phyloP scores from a whole-genome alignment of 2,329 filamentous ascomycete species.

The Ceratocystis ficicola region DNA sequence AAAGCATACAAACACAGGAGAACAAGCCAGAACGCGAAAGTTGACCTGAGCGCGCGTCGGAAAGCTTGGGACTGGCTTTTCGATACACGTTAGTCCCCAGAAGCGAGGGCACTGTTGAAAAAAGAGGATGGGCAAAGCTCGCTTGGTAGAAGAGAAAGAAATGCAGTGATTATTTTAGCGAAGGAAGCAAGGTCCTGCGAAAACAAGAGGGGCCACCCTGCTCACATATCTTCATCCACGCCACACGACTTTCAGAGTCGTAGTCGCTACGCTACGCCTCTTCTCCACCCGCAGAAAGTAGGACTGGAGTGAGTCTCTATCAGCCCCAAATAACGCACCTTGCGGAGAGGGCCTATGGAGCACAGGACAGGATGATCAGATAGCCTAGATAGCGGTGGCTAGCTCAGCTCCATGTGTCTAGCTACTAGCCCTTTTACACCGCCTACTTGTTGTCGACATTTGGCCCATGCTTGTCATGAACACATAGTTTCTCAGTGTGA shows the following conservation, averaged over 20 bases:
- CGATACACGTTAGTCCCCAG: not conserved
- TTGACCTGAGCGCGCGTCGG: not conserved
- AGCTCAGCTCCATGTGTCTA: too few relatives aligned
- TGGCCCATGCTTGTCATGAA: too few relatives aligned
- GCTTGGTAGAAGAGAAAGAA: not conserved
- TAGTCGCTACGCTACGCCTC: not conserved
- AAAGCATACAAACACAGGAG: not conserved
- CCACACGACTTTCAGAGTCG: not conserved
- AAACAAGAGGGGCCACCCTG: not conserved
- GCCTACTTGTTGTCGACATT: too few relatives aligned
- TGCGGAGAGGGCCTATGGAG: not conserved
- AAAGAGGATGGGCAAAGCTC: not conserved
- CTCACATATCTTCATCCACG: constrained; percentile 3
- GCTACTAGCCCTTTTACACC: too few relatives aligned
- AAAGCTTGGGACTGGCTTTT: not conserved
- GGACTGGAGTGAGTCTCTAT: not conserved
- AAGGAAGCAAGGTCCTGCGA: not conserved
- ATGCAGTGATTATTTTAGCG: not conserved
- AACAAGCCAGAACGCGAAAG: not conserved
- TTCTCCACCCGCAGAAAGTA: not conserved
- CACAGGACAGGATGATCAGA: not conserved
- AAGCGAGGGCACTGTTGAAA: not conserved
- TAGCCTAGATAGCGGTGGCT: too few relatives aligned
- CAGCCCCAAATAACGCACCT: not conserved
- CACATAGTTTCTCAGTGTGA: not conserved